A percentile compares a stretch with the other conserved stretches of the same genome.
Conservation (phyloP, 2,329 filamentous ascomycete species). For the Colletotrichum cordylinicola region DNA sequence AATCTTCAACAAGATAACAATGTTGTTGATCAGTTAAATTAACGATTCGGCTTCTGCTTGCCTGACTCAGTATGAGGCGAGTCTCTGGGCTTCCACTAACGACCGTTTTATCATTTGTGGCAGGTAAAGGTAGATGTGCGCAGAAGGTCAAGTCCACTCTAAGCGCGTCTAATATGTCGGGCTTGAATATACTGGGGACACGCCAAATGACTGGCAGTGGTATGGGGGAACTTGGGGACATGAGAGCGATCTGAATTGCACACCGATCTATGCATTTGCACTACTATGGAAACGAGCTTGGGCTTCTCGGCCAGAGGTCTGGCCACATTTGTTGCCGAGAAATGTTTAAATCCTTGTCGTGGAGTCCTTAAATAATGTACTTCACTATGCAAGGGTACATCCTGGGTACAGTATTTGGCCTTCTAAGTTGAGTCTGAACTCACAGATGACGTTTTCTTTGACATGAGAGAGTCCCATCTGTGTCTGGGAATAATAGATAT, state of each 20-base stretch:
- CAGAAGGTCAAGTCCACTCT: not conserved
- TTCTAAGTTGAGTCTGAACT: not conserved
- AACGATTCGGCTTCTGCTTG: not conserved
- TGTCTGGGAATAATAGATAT: too few species aligned
- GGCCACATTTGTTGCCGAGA: too few species aligned
- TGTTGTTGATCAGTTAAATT: rapidly evolving
- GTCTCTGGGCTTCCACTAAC: too few species aligned
- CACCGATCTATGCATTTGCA: not conserved
- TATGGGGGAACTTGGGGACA: rapidly evolving
- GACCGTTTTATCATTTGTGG: too few species aligned
- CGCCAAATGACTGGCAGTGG: not conserved
- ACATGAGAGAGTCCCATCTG: not conserved
- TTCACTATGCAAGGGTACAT: not conserved
- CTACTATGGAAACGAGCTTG: rapidly evolving
- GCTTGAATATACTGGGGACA: not conserved
- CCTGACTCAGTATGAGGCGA: not conserved
- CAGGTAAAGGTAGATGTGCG: not conserved
- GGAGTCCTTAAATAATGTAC: too few species aligned
- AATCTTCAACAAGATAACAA: not conserved
- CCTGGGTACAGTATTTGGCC: not conserved
- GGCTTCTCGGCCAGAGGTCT: not conserved
- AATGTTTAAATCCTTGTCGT: too few species aligned
- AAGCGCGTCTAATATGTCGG: not conserved
- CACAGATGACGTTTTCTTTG: not conserved
- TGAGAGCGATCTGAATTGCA: rapidly evolving